These are phyloP conservation scores for Sphagnum contortum DNA, from an alignment of 225 moss, liverwort and hornwort genomes.

Conservation along the genomic window DNA sequence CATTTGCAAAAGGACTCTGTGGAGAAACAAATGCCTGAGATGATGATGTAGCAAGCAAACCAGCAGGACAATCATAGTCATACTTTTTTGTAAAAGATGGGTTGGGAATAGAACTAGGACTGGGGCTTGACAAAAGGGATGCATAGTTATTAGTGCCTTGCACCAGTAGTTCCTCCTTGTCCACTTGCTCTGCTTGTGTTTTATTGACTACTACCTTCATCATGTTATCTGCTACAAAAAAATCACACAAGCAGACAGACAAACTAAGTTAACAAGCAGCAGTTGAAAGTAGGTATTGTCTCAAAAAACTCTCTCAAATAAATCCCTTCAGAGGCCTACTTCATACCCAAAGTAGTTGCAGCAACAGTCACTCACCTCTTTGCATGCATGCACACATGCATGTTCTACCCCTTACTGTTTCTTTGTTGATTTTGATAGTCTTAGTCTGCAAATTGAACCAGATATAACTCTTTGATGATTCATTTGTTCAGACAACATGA, in stretches of 20 bases:
- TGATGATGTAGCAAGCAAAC: conserved; percentile 4
- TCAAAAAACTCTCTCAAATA: too few species aligned
- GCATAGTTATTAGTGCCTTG: conserved; percentile 57
- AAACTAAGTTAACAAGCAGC: too few species aligned
- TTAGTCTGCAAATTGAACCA: too few species aligned
- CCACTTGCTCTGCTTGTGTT: conserved; percentile 49
- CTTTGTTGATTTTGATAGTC: too few species aligned
- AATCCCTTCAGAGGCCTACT: too few species aligned
- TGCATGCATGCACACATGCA: too few species aligned
- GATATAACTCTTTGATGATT: too few species aligned
- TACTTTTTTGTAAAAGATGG: conserved; percentile 50
- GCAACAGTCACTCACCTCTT: too few species aligned
- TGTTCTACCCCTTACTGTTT: too few species aligned
- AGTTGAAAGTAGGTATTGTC: too few species aligned
- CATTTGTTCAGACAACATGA: too few species aligned
- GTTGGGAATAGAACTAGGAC: conserved; percentile 57
- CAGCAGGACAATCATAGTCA: conserved; percentile 22
- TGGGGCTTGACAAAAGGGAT: conserved; percentile 46
- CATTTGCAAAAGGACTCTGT: conserved; percentile 23
- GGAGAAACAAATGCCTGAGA: conserved; percentile 8
- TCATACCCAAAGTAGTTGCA: too few species aligned
- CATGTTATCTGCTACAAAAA: conserved; percentile 27
- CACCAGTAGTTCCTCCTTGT: conserved; percentile 33
- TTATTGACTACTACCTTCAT: conserved; percentile 22
- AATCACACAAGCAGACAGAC: neutral